Percentiles rank a stretch among this genome's conserved stretches.
Conservation (phyloP, 495 filamentous ascomycete species). For the Xylaria longipes region DNA sequence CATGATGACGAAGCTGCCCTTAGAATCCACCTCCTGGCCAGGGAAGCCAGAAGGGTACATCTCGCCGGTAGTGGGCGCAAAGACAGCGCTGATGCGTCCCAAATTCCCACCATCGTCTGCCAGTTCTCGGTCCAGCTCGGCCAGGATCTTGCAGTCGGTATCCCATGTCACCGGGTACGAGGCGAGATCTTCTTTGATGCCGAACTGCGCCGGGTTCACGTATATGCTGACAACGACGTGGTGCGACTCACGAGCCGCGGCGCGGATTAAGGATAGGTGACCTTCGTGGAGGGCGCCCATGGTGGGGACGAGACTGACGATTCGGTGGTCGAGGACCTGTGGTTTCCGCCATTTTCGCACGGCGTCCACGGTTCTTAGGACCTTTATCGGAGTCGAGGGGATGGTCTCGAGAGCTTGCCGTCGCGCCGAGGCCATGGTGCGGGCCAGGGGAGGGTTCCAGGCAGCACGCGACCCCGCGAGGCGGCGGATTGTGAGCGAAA, state of each 20-base stretch:
- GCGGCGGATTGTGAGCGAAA: conserved; percentile 36
- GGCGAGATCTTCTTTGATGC: conserved; percentile 82
- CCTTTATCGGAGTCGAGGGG: conserved; percentile 65
- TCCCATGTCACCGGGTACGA: conserved; percentile 94
- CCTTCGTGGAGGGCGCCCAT: conserved; percentile 96
- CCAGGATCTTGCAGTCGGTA: conserved; percentile 69
- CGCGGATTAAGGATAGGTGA: conserved; percentile 84
- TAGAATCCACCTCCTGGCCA: conserved; percentile 73
- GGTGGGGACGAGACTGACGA: conserved; percentile 89
- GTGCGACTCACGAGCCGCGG: conserved; percentile 82
- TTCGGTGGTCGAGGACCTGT: conserved; percentile 69
- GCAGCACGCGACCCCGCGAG: conserved; percentile 42
- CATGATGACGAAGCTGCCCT: conserved; percentile 92
- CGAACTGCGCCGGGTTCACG: conserved; percentile 97
- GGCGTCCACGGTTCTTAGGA: conserved; percentile 74
- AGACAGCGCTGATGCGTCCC: conserved; percentile 81
- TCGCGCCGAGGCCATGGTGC: conserved; percentile 44
- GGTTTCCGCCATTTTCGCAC: conserved; percentile 75
- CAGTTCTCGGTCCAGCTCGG: conserved; percentile 73
- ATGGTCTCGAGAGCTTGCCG: conserved; percentile 45
- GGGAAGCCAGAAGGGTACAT: conserved; percentile 91
- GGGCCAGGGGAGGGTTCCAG: conserved; percentile 26
- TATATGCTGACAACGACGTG: conserved; percentile 88
- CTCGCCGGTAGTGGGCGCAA: conserved; percentile 78
- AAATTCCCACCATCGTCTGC: conserved; percentile 56